phyloP scores from a whole-genome alignment of 192 early-diverging fungal species.

The Funneliformis mosseae region DNA sequence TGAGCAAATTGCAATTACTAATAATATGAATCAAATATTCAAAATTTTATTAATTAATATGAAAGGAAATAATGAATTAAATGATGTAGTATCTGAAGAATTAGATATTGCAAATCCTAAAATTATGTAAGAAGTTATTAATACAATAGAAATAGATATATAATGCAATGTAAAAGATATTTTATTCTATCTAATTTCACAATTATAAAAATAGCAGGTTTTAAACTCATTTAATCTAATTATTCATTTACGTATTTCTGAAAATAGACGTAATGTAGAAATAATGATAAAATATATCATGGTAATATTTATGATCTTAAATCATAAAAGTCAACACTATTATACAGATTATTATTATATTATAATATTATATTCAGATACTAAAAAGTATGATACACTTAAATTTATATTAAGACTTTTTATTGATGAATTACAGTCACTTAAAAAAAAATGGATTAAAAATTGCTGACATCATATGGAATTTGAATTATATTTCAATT shows the following conservation, averaged over 20 bases:
- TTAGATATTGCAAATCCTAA: neutral
- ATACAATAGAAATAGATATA: neutral
- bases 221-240: neutral
- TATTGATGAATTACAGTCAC: neutral
- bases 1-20: neutral
- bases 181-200: neutral
- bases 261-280: too few species aligned
- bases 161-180: neutral
- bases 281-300: too few species aligned
- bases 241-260: neutral
- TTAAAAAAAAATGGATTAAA: neutral
- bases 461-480: neutral
- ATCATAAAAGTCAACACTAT: too few species aligned
- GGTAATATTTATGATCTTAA: too few species aligned
- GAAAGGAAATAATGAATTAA: neutral
- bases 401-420: neutral
- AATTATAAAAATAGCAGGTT: neutral
- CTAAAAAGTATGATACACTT: neutral
- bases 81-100: neutral
- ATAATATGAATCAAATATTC: neutral
- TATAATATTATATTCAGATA: neutral
- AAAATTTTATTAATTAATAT: neutral
- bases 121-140: neutral
- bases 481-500: neutral
- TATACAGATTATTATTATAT: constrained; percentile 16